A percentile compares a stretch with the other conserved stretches of the same genome.
Conservation (phyloP, 306 rosid genomes). For the Citrullus colocynthis region DNA sequence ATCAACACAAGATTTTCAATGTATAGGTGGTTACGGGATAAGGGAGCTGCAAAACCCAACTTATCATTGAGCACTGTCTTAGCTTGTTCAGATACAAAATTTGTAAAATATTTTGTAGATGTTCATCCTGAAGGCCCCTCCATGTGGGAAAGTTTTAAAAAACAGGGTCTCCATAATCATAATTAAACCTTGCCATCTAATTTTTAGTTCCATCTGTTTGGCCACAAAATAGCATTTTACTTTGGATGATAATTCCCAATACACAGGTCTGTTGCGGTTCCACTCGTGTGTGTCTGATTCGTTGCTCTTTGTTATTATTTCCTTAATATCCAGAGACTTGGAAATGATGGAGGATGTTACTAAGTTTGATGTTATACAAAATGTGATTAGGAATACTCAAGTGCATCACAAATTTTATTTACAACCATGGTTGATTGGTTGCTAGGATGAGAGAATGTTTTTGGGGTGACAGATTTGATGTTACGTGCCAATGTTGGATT, state of each 20-base stretch:
- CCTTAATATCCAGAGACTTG: no score
- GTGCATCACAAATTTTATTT: no score
- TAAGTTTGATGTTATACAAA: no score
- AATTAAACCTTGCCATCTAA: background rate
- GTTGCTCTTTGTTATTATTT: background rate
- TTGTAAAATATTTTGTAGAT: constrained; percentile 50
- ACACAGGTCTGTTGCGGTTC: background rate
- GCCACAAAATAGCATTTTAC: background rate
- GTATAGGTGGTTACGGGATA: constrained; percentile 57
- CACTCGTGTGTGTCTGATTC: background rate
- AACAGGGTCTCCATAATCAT: background rate
- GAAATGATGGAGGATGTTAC: no score
- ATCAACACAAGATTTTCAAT: constrained; percentile 44
- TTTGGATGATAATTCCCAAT: background rate
- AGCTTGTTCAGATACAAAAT: constrained; percentile 37
- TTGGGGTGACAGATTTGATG: no score
- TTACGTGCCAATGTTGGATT: no score
- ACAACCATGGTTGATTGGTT: no score
- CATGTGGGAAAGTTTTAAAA: constrained; percentile 38
- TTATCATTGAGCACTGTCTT: constrained; percentile 51
- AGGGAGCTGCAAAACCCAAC: constrained; percentile 32
- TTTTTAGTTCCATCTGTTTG: background rate
- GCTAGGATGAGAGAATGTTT: no score
- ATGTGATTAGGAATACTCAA: no score
- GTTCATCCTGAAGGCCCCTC: constrained; percentile 58